These are phyloP conservation scores for Botryotinia globosa DNA, from an alignment of 2,329 filamentous ascomycete species.

Conservation along the genomic window DNA sequence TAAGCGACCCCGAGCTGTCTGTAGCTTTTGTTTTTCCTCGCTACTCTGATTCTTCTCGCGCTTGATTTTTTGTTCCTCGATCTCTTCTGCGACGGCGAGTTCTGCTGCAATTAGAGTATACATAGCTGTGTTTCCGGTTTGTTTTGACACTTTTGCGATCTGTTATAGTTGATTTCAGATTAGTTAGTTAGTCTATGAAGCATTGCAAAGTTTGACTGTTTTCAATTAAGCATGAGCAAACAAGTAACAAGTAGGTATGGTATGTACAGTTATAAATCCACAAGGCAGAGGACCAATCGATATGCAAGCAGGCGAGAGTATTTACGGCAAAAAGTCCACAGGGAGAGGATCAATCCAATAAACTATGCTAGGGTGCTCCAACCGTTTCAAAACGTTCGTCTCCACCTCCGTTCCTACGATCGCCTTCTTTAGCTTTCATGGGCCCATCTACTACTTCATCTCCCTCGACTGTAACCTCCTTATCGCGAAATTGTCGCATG, in stretches of 20 bases:
- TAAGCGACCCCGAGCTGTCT: background rate
- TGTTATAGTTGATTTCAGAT: background rate
- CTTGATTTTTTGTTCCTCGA: too few species aligned
- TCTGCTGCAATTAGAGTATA: background rate
- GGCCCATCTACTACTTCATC: constrained; percentile 55
- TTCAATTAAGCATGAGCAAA: background rate
- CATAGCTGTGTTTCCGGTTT: too few species aligned
- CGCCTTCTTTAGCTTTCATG: background rate
- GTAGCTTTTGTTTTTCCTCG: background rate
- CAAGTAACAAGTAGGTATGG: background rate
- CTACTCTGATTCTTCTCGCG: too few species aligned
- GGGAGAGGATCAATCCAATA: background rate
- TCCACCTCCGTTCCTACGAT: background rate
- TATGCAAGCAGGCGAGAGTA: background rate
- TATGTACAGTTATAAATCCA: background rate
- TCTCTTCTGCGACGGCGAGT: rapidly evolving
- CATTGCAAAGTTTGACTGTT: background rate
- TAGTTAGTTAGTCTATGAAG: background rate
- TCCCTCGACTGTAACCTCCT: constrained; percentile 69
- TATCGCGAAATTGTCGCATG: constrained; percentile 72
- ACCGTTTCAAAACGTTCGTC: background rate
- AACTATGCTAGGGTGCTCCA: constrained; percentile 4
- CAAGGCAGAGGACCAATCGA: background rate
- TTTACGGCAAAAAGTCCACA: background rate
- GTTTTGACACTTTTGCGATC: background rate